These are phyloP conservation scores for Colletotrichum limetticola DNA, from an alignment of 2,329 filamentous ascomycete genomes.

Conservation along the genomic window DNA sequence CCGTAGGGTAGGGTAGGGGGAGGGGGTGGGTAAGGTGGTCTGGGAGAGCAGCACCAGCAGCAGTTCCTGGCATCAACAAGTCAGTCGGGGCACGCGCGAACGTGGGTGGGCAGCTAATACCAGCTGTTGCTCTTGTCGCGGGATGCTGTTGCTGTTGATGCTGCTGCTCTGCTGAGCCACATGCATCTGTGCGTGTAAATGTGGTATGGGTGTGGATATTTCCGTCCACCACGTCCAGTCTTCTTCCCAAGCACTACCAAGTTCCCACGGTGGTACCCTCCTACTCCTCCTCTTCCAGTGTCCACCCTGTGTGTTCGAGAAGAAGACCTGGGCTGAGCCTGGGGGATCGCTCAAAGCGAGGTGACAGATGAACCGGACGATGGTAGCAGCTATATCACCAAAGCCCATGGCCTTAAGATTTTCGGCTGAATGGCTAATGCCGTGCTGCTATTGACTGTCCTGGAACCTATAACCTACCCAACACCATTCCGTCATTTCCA, in stretches of 20 bases:
- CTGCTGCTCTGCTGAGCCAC: conserved; percentile 50
- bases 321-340: conserved; percentile 18
- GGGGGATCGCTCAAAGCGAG: conserved; percentile 42
- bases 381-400: conserved; percentile 46
- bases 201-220: conserved; percentile 31
- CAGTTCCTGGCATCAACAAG: not conserved
- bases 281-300: conserved; percentile 36
- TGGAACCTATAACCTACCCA: conserved; percentile 46
- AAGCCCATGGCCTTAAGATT: conserved; percentile 50
- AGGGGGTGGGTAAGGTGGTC: not conserved
- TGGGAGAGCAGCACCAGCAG: not conserved
- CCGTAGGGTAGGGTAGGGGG: not conserved
- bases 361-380: conserved; percentile 44
- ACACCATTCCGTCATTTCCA: not conserved
- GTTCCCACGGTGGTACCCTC: conserved; percentile 11
- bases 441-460: conserved; percentile 49
- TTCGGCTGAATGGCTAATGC: conserved; percentile 63
- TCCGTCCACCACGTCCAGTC: conserved; percentile 8
- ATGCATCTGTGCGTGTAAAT: conserved; percentile 37
- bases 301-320: conserved; percentile 23
- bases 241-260: not conserved
- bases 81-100: conserved; percentile 1
- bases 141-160: conserved; percentile 12
- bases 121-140: not conserved
- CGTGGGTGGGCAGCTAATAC: conserved; percentile 12